Evolutionary conservation across 2,329 filamentous ascomycete genomes (phyloP), one percentile per base, ranked within the genome.

Genomic region (Pestalotiopsis sp.): DNA sequence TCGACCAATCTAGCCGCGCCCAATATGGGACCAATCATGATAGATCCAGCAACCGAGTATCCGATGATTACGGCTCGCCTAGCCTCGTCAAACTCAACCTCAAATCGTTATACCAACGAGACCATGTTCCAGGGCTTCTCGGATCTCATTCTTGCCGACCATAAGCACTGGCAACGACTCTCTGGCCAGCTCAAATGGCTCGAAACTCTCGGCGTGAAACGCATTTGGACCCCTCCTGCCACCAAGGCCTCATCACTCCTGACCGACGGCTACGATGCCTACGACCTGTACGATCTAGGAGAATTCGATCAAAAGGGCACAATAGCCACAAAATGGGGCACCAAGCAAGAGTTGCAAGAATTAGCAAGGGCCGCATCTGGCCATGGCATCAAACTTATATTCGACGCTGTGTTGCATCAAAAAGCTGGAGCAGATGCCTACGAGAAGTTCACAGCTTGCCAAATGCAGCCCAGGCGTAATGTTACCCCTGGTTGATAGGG

Each of bases 351-450:
- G 67, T 79, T 93, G n/a, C 72, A 85, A 2, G 80, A 82, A n/a
- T 76, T 93, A 61, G 79, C 82, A 2, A 77, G 82, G 20, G 78
- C 80, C 12, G 89, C 89, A 0, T 81, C 85, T 61, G 80, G 84
- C 41, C 72, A 84, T 27, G 87, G 85, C 0, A 81, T 93, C 9
- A 84, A 85, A 0, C 74, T 92, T 0, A 85, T 91, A 71, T 93
- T 90, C 85, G 91, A 93, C 77, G 88, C 90, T 2, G 90, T 94
- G 4, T 80, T 93, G 52, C 93, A 93, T 74, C 91, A 93, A 76
- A 92, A 92, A 76, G 90, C 90, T 2, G 91, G 86, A 3, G 91
- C 90, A 9, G 91, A 93, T 75, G 83, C 81, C 23, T 87, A 84
- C 11, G 90, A 92, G 76, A 83, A 83, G 58, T 89, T 86, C 67